Conservation (phyloP, 2,329 filamentous ascomycete genomes). For the Pyrenochaeta sp. region DNA sequence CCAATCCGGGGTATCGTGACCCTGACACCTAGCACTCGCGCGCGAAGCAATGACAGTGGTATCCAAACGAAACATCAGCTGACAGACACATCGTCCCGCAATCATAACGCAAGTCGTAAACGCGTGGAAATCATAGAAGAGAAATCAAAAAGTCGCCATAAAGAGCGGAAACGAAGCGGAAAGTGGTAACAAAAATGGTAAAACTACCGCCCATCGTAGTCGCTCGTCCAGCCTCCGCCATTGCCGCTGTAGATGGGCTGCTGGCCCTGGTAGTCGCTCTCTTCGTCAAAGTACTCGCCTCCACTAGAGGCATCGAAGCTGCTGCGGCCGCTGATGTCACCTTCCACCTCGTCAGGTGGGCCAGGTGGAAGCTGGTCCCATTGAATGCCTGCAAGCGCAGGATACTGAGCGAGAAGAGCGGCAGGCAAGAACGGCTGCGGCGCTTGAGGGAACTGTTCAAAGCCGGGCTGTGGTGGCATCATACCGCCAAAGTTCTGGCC, state of each 20-base stretch:
- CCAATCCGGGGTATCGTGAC: slow-evolving; percentile 21
- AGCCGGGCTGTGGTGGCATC: slow-evolving; percentile 46
- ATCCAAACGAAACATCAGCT: slow-evolving; percentile 18
- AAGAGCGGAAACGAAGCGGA: background rate
- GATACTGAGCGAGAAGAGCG: slow-evolving; percentile 89
- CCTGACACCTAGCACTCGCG: slow-evolving; percentile 11
- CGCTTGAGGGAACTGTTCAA: slow-evolving; percentile 38
- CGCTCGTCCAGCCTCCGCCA: slow-evolving; percentile 47
- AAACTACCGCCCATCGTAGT: slow-evolving; percentile 25
- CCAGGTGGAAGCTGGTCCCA: slow-evolving; percentile 80
- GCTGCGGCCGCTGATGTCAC: slow-evolving; percentile 77
- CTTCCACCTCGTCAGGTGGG: slow-evolving; percentile 61
- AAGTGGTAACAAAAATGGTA: background rate
- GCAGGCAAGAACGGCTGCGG: slow-evolving; percentile 71
- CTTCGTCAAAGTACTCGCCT: slow-evolving; percentile 75
- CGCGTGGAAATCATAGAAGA: slow-evolving; percentile 5
- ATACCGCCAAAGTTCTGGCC: slow-evolving; percentile 42
- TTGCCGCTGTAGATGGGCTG: slow-evolving; percentile 40
- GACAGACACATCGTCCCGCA: background rate
- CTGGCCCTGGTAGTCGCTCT: slow-evolving; percentile 60
- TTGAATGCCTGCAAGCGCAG: slow-evolving; percentile 87
- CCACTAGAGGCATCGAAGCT: slow-evolving; percentile 78
- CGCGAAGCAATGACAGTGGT: slow-evolving; percentile 24
- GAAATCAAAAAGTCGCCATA: background rate
- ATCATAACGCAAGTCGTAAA: slow-evolving; percentile 14